Base-by-base conservation (phyloP, 2,329 filamentous ascomycete species). In the Pyrenochaeta sp. region DNA sequence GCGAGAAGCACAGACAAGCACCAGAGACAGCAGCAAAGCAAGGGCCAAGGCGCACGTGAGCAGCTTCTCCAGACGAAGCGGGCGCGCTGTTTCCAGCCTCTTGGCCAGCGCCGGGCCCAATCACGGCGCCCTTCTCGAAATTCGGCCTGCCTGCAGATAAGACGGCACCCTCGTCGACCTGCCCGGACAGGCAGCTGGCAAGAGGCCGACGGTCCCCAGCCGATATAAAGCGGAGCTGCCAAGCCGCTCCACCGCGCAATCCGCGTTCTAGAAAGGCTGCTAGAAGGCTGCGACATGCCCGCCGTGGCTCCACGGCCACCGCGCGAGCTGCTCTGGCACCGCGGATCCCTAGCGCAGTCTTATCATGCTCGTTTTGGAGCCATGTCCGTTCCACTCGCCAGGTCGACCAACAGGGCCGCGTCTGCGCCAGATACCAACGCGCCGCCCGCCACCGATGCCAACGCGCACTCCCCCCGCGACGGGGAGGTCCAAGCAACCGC, bases 171-270 rank as follows among this genome's bases (percentile, higher is more conserved):
- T 7, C 21, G 23, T 35, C 45, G 22, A 22, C 20, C 20, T 18
- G 39, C 56, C 58, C 41, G 41, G 44, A 54, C 36, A 55, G 58
- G 58, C 58, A 61, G 51, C 44, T 59, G 53, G 42, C 50, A 61
- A 61, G 56, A 35, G 42, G 42, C 21, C 31, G 50, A 49, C 49
- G 50, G 42, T 44, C 34, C 19, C 31, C 37, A 35, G 35, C 43
- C 45, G 38, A 48, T 19, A 35, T 34, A 30, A 42, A 50, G 47
- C 48, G 48, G 38, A 41, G 15, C 35, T 24, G 51, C 53, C 48
- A 55, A 54, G 53, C 10, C 18, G 20, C 31, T n/a, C 44, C 26
- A 35, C 23, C 29, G 17, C 27, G 31, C 35, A 32, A 26, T 17
- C 29, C 22, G 27, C 39, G 32, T 61, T 61, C 55, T 61, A 44